Evolutionary conservation across 2,329 filamentous ascomycete genomes (phyloP).

Genomic region (Fusarium phyllophilum): DNA sequence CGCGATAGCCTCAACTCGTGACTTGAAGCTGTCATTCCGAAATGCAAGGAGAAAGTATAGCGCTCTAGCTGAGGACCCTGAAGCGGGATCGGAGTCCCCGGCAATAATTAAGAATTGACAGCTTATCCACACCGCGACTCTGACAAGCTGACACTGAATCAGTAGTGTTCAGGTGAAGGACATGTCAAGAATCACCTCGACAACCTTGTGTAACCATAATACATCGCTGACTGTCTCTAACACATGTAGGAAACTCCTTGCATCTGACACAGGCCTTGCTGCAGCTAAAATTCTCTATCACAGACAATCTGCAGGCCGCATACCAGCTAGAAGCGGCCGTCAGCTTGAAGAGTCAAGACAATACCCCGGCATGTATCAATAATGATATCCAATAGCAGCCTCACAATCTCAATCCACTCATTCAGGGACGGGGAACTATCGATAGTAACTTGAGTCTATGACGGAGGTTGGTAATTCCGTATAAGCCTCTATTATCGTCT

Average conservation of each 20-base stretch:
- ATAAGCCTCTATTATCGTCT: neutral
- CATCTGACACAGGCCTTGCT: constrained; percentile 2
- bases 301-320: constrained; percentile 13
- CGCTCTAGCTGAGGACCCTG: neutral
- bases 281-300: constrained; percentile 20
- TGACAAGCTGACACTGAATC: neutral
- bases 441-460: neutral
- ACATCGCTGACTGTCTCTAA: neutral
- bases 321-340: neutral
- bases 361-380: constrained; percentile 7
- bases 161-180: neutral
- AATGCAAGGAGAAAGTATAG: neutral
- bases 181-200: neutral
- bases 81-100: neutral
- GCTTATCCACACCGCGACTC: neutral
- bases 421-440: neutral
- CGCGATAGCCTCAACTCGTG: neutral
- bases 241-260: neutral
- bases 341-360: constrained; percentile 24
- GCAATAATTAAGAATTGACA: neutral
- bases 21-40: neutral
- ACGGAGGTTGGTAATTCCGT: neutral
- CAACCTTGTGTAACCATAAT: neutral
- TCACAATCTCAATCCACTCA: neutral
- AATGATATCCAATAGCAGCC: constrained; percentile 25